These are phyloP conservation scores for Leccinum sublutescens DNA, from an alignment of 768 basidiomycete species.

Conservation along the genomic window DNA sequence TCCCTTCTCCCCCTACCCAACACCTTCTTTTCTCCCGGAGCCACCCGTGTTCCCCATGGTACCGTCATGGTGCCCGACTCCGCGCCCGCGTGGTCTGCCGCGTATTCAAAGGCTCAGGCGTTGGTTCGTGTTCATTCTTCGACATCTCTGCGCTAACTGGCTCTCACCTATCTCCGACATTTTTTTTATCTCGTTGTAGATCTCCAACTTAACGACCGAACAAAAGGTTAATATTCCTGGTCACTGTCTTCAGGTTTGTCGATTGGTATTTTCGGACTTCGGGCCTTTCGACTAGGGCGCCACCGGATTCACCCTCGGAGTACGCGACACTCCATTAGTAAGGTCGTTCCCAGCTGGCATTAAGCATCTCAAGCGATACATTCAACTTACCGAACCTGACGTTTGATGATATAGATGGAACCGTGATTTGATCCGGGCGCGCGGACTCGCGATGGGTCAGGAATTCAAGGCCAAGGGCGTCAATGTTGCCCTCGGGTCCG, in stretches of 20 bases:
- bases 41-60: no score
- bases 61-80: conserved; percentile 43
- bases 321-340: conserved; percentile 70
- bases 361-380: conserved; percentile 34
- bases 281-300: not conserved
- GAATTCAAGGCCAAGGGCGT: conserved; percentile 86
- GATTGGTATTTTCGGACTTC: not conserved
- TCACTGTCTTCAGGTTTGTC: conserved; percentile 62
- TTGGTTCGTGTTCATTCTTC: conserved; percentile 39
- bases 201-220: conserved; percentile 51
- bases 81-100: conserved; percentile 51
- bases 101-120: conserved; percentile 55
- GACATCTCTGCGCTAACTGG: not conserved
- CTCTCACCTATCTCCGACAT: no score
- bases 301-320: conserved; percentile 74
- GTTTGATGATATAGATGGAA: conserved; percentile 53
- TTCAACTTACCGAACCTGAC: not conserved
- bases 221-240: conserved; percentile 69
- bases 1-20: no score
- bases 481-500: conserved; percentile 71
- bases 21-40: no score
- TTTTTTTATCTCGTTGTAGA: conserved; percentile 29
- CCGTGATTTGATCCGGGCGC: conserved; percentile 69
- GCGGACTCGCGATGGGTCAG: conserved; percentile 75
- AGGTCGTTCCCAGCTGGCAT: conserved; percentile 84